These are phyloP conservation scores for Coemansia sp. DNA, from an alignment of 192 early-diverging fungal species.

Conservation along the genomic window DNA sequence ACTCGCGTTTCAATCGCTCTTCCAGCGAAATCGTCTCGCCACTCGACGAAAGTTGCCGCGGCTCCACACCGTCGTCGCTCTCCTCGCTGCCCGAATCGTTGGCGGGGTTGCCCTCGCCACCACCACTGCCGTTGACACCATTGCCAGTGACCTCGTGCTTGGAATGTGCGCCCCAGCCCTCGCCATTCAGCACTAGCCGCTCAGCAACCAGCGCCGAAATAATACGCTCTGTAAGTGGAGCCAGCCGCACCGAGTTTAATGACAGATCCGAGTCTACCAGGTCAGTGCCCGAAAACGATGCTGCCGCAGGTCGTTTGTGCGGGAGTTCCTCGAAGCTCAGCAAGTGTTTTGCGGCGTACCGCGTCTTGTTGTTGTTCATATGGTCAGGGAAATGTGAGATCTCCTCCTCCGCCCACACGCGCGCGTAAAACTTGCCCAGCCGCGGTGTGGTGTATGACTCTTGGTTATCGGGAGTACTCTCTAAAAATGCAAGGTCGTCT, in stretches of 20 bases:
- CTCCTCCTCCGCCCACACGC: slow-evolving; percentile 72
- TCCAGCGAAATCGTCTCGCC: slow-evolving; percentile 73
- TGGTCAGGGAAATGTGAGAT: slow-evolving; percentile 59
- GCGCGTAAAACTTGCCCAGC: slow-evolving; percentile 74
- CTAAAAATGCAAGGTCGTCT: slow-evolving; percentile 75
- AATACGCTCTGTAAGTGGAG: slow-evolving; percentile 81
- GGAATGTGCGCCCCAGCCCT: not conserved
- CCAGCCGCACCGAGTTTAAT: slow-evolving; percentile 64
- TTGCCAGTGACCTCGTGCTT: not conserved
- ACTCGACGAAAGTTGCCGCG: slow-evolving; percentile 19
- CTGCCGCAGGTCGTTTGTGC: slow-evolving; percentile 3
- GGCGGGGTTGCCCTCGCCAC: not conserved
- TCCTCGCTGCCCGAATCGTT: slow-evolving; percentile 22
- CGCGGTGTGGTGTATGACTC: slow-evolving; percentile 80
- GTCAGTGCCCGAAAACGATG: slow-evolving; percentile 14
- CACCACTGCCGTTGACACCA: not conserved
- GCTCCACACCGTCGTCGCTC: slow-evolving; percentile 19
- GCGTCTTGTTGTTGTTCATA: slow-evolving; percentile 44
- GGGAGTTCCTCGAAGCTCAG: slow-evolving; percentile 13
- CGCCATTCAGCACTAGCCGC: slow-evolving; percentile 53
- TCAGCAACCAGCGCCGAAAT: slow-evolving; percentile 69
- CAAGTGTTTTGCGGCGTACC: slow-evolving; percentile 28
- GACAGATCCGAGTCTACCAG: slow-evolving; percentile 59
- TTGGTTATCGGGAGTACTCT: slow-evolving; percentile 61
- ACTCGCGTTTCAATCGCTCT: slow-evolving; percentile 79